Percentiles rank a stretch among this genome's conserved stretches.
Conservation (phyloP, 225 moss, liverwort and hornwort species). For the Physcomitrium patens region DNA sequence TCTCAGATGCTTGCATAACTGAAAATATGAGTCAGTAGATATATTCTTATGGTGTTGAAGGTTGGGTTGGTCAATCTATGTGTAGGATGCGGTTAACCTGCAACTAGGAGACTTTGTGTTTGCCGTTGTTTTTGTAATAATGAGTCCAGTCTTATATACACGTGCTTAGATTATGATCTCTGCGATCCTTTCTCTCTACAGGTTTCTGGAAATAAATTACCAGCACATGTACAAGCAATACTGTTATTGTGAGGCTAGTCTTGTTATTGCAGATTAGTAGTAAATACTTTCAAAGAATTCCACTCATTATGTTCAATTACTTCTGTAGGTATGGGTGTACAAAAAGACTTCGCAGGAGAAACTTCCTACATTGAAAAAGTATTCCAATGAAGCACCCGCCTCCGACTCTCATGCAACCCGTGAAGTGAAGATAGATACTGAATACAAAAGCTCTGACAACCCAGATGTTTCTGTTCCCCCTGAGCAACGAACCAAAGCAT, state of each 20-base stretch:
- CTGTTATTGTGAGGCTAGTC: constrained; percentile 13
- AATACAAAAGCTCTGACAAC: constrained; percentile 73
- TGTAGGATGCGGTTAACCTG: not conserved
- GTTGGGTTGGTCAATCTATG: not conserved
- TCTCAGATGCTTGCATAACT: not conserved
- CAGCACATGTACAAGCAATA: constrained; percentile 1
- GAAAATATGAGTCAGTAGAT: constrained; percentile 7
- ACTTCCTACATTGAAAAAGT: constrained; percentile 80
- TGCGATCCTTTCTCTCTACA: not conserved
- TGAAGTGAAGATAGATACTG: constrained; percentile 70
- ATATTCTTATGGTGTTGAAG: not conserved
- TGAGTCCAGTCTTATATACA: constrained; percentile 13
- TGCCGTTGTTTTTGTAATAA: constrained; percentile 15
- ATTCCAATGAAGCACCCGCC: constrained; percentile 67
- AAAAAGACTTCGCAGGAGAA: constrained; percentile 88
- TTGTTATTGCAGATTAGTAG: not conserved
- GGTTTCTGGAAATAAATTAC: not conserved
- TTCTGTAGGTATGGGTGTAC: constrained; percentile 89
- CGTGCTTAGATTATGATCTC: not conserved
- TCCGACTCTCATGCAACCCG: constrained; percentile 60
- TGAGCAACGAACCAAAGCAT: constrained; percentile 92
- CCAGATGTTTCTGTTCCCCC: constrained; percentile 74
- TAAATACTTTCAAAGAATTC: constrained; percentile 12
- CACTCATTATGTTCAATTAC: constrained; percentile 7
- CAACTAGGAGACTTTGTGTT: not conserved